Base-by-base conservation (phyloP, 2,329 filamentous ascomycete genomes). In the Aureobasidium leucospermi region DNA sequence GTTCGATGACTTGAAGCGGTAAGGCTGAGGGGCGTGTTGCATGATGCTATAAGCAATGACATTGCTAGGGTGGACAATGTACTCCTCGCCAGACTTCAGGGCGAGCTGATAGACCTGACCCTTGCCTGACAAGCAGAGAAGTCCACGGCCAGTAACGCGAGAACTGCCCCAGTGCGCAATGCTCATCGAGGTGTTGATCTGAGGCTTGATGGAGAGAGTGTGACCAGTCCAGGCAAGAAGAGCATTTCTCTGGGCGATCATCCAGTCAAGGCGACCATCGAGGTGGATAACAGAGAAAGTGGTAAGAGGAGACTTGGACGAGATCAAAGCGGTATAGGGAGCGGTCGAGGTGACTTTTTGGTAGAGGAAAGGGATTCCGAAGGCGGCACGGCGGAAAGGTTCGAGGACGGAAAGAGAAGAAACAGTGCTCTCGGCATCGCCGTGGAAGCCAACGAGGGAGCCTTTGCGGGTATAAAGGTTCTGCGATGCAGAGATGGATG, bases 151-250 rank as follows among this genome's bases (percentile, higher is more conserved):
- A 0, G 91, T 96, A 61, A 96, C 79, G 64, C 89, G 83, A 11
- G 93, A 92, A 76, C 85, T 94, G 67, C 94, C 94, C 93, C 93
- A 97, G 70, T 96, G 87, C 47, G 90, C 85, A 55, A 96, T 70
- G 60, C 88, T 81, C 69, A 96, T 81, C 64, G 82, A 82, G 45
- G 81, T 81, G 67, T 91, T 92, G 64, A 95, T 79, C 48, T 85
- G 86, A 2, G 92, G 90, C 38, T 85, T 85, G 46, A 94, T 81
- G 15, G 80, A 79, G 58, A 99, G 79, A 0, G 90, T 91, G 71
- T 96, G 89, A 31, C 94, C 94, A 0, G 93, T 96, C 94, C 94
- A 99, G 58, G 94, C 94, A n/a, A 97, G 80, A 57, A 99, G 79
- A 1, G 91, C 91, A 65, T 89, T 87, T 63, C 90, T 83, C 71